Evolutionary conservation across 768 basidiomycete genomes (phyloP).

Genomic region (Rubroboletus pulcherrimus): DNA sequence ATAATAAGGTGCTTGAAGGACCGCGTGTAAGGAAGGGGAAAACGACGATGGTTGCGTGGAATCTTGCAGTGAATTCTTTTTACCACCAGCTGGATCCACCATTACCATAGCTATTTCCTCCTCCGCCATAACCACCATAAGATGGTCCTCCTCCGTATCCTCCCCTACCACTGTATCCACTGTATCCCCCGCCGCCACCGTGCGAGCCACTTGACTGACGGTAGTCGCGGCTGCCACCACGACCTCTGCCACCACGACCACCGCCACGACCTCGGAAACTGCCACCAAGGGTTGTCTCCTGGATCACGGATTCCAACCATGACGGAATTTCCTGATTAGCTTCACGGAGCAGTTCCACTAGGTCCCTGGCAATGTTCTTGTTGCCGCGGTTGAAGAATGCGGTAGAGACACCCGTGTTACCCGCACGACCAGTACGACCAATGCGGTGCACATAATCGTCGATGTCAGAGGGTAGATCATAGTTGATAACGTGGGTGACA

Average conservation of each 20-base stretch:
- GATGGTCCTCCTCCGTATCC: slow-evolving; percentile 40
- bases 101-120: slow-evolving; percentile 30
- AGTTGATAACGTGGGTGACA: slow-evolving; percentile 98
- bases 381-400: slow-evolving; percentile 96
- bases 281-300: slow-evolving; percentile 73
- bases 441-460: slow-evolving; percentile 99
- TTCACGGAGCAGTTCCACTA: slow-evolving; percentile 90
- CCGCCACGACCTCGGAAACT: slow-evolving; percentile 56
- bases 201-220: slow-evolving; percentile 28
- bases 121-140: slow-evolving; percentile 29
- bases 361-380: slow-evolving; percentile 85
- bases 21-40: slow-evolving; percentile 3
- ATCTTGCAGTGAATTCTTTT: slow-evolving; percentile 23
- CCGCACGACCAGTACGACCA: slow-evolving; percentile 97
- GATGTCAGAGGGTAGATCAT: slow-evolving; percentile 95
- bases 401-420: slow-evolving; percentile 93
- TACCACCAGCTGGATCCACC: slow-evolving; percentile 48
- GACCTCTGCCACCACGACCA: slow-evolving; percentile 32
- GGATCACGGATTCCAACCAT: slow-evolving; percentile 86
- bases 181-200: slow-evolving; percentile 32
- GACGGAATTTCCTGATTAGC: slow-evolving; percentile 92
- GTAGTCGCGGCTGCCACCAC: slow-evolving; percentile 37
- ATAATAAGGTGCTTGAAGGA: slow-evolving; percentile 18
- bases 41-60: slow-evolving; percentile 7
- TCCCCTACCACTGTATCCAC: slow-evolving; percentile 34